Evolutionary conservation across 345 rosid genomes (phyloP).

Genomic region (Erodium maritimum): DNA sequence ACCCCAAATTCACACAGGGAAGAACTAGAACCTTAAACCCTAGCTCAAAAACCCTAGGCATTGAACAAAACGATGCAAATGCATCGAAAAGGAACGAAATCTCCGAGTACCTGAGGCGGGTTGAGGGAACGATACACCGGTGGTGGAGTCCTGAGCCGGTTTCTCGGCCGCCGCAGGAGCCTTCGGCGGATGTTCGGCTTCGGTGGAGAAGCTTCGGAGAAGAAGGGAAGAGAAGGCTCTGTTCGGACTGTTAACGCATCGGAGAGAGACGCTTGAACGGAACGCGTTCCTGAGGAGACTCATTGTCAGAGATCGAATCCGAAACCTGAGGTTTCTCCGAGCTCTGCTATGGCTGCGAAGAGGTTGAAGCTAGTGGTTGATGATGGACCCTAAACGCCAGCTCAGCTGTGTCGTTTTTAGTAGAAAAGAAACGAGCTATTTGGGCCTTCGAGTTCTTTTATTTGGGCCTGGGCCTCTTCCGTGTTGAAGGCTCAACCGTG

Average conservation of each 20-base stretch:
- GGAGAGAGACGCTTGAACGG: conserved; percentile 19
- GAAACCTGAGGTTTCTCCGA: not conserved
- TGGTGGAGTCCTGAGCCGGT: conserved; percentile 11
- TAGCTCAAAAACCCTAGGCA: not conserved
- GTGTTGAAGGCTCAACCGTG: no score
- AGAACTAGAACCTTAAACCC: conserved; percentile 6
- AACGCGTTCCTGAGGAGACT: conserved; percentile 25
- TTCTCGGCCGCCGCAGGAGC: conserved; percentile 15
- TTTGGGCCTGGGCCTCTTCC: no score
- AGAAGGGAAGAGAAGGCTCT: conserved; percentile 10
- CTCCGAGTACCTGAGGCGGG: not conserved
- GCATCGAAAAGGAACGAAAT: conserved; percentile 1
- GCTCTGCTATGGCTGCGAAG: not conserved
- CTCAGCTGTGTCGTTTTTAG: not conserved
- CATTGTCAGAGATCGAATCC: conserved; percentile 13
- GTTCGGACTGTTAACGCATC: conserved; percentile 3
- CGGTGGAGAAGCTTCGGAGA: conserved; percentile 41
- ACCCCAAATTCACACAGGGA: not conserved
- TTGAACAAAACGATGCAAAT: not conserved
- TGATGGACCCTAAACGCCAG: not conserved
- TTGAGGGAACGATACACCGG: conserved; percentile 8
- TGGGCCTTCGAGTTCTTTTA: no score
- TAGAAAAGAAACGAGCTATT: no score
- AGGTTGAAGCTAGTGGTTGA: not conserved
- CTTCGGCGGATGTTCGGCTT: conserved; percentile 29